Conservation (phyloP, 176 grass and related monocot genomes). For the Triticum timopheevii region DNA sequence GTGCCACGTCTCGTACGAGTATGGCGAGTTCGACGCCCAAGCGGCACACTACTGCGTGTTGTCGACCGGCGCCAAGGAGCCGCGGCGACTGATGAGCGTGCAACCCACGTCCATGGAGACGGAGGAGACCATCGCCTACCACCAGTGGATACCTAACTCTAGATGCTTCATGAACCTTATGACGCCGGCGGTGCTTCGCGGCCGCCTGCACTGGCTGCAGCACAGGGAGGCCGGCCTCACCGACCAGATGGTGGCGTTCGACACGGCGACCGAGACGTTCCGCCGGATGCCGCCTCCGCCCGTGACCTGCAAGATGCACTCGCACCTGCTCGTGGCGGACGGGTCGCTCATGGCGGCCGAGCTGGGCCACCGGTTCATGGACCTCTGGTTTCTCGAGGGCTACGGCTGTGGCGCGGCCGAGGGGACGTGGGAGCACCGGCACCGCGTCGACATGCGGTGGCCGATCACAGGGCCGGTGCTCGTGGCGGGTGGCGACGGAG, state of each 20-base stretch:
- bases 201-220: background rate
- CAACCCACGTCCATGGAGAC: background rate
- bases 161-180: background rate
- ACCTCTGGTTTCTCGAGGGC: background rate
- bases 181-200: background rate
- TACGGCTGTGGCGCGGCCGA: background rate
- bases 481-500: background rate
- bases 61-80: background rate
- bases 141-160: too few species aligned
- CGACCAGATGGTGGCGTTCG: background rate
- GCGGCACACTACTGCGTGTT: background rate
- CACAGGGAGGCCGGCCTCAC: background rate
- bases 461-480: background rate
- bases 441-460: background rate
- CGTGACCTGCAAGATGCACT: background rate
- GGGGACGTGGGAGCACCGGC: background rate
- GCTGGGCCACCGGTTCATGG: background rate
- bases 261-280: background rate
- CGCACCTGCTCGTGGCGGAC: background rate
- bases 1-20: background rate
- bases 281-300: background rate
- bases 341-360: background rate
- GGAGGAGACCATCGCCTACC: too few species aligned
- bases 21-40: background rate
- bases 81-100: background rate